Evolutionary conservation across 116 monocot genomes (phyloP).

Genomic region (Zostera marina): DNA sequence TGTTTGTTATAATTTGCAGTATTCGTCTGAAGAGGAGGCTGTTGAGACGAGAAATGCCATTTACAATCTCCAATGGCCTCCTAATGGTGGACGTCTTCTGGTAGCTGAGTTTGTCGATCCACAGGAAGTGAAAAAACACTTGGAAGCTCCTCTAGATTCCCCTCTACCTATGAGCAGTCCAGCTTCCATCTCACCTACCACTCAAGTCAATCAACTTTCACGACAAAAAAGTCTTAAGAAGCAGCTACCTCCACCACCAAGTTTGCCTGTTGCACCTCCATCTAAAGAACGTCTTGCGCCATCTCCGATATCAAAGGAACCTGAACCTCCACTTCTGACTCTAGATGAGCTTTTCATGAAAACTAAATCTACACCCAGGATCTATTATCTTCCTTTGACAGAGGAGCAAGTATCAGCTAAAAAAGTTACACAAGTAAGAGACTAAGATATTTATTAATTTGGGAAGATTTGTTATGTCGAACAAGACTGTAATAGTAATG

Average conservation of each 20-base stretch:
- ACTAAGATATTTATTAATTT: not conserved
- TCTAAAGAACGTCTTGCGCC: constrained; percentile 18
- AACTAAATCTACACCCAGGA: constrained; percentile 56
- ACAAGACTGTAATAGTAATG: not conserved
- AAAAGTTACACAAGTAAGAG: not conserved
- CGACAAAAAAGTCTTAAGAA: constrained; percentile 18
- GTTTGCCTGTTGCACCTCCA: constrained; percentile 9
- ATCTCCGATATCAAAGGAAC: constrained; percentile 24
- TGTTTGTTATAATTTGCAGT: constrained; percentile 21
- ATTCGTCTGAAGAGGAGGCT: constrained; percentile 69
- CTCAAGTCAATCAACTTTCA: constrained; percentile 10
- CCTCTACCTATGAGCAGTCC: constrained; percentile 32
- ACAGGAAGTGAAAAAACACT: constrained; percentile 39
- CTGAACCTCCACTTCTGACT: constrained; percentile 48
- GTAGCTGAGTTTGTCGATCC: constrained; percentile 78
- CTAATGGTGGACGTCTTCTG: constrained; percentile 74
- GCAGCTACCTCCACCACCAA: constrained; percentile 27
- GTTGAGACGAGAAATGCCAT: constrained; percentile 56
- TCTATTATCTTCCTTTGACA: not conserved
- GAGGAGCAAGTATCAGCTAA: not conserved
- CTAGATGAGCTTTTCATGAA: constrained; percentile 84
- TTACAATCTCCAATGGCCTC: constrained; percentile 86
- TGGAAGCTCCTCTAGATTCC: constrained; percentile 42
- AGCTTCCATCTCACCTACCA: constrained; percentile 7
- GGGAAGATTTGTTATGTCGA: not conserved